A percentile compares a stretch with the other conserved stretches of the same genome.
Evolutionary conservation across 306 rosid genomes (phyloP).

Genomic region (Pterocarpus santalinus): DNA sequence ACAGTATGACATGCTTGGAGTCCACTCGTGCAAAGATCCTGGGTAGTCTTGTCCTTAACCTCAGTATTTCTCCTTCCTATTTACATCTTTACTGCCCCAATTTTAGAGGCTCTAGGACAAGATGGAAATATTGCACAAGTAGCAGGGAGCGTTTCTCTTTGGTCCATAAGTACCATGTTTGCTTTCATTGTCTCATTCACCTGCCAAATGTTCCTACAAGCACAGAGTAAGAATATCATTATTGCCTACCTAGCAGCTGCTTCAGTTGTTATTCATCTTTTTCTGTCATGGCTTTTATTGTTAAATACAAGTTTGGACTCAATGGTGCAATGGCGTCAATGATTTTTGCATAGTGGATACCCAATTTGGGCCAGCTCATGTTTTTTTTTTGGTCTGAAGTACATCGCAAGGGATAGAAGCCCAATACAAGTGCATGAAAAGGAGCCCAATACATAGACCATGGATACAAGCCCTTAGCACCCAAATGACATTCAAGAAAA

Average conservation of each 20-base stretch:
- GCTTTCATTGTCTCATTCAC: slow-evolving; percentile 58
- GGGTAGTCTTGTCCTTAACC: slow-evolving; percentile 61
- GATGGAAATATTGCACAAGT: slow-evolving; percentile 48
- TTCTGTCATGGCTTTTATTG: slow-evolving; percentile 68
- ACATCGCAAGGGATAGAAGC: too few species aligned
- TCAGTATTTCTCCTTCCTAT: slow-evolving; percentile 57
- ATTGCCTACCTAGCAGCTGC: slow-evolving; percentile 63
- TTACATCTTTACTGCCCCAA: slow-evolving; percentile 60
- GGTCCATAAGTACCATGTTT: slow-evolving; percentile 57
- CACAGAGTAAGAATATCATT: slow-evolving; percentile 70
- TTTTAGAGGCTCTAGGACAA: slow-evolving; percentile 62
- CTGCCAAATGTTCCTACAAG: slow-evolving; percentile 70
- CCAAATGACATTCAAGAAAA: too few species aligned
- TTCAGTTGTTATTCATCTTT: slow-evolving; percentile 53
- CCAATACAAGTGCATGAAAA: too few species aligned
- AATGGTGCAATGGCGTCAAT: slow-evolving; percentile 67
- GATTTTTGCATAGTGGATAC: slow-evolving; percentile 61
- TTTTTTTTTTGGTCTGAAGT: too few species aligned
- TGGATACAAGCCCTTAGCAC: too few species aligned
- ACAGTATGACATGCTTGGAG: slow-evolving; percentile 65
- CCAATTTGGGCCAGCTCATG: slow-evolving; percentile 64
- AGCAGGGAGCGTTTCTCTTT: slow-evolving; percentile 62
- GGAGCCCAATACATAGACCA: too few species aligned
- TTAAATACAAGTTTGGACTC: slow-evolving; percentile 61
- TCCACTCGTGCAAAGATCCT: slow-evolving; percentile 76